Base-by-base conservation (phyloP, 2,329 filamentous ascomycete species). In the Arthroderma sp. region DNA sequence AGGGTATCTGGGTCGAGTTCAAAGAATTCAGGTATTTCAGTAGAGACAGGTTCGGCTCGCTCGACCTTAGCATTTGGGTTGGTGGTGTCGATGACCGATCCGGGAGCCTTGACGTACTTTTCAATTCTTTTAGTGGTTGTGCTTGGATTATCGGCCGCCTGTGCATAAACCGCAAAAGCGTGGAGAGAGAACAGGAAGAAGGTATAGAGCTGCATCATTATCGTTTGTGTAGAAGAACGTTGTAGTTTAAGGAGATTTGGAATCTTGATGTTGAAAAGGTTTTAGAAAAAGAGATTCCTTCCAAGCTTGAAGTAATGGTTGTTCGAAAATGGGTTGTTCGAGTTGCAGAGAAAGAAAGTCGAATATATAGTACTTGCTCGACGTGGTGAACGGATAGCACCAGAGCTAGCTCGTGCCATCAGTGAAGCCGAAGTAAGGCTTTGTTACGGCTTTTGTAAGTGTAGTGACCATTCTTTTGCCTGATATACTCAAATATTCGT, bases 21-120 rank as follows among this genome's bases (percentile, higher is more conserved):
- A 34, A 50, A 6, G 15, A 30, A n/a, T 11, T 44, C 38, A 27
- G 27, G 27, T 6, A 29, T 28, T 9, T 36, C 32, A n/a, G 36
- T 6, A 28, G 34, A 2, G 27, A 28, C 33, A 30, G 40, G 43
- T 8, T 37, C 32, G 40, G 28, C 33, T 5, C 40, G 37, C 10
- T 45, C 39, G 9, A 30, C 29, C 11, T 40, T 39, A 4, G 31
- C 29, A 10, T 39, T 15, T 15, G 32, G 30, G 15, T 51, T 36
- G n/a, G 27, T 28, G 11, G 47, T 47, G 41, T 51, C 44, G 29
- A 43, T 15, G 39, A 51, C 31, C 11, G 9, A 29, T 28, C 49
- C 49, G 7, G 45, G 41, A 6, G 49, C 38, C 22, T 42, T 22
- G 29, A 44, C 45, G 33, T 44, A 49, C 22, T 47, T 44, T 10